A percentile compares a stretch with the other conserved stretches of the same genome.
phyloP scores from a whole-genome alignment of 768 basidiomycete species.

The Candolleomyces aberdarensis region DNA sequence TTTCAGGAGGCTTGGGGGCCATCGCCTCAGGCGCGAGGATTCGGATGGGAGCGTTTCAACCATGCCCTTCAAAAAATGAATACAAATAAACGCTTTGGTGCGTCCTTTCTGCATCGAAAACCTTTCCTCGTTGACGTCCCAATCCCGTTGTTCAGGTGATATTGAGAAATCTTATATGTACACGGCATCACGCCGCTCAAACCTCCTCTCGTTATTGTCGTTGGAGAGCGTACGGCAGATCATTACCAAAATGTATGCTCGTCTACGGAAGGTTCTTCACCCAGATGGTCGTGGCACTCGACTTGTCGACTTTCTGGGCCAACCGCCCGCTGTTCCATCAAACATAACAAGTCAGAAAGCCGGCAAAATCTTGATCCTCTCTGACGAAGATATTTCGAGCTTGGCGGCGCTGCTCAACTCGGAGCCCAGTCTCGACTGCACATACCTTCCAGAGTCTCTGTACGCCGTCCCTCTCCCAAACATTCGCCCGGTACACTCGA shows the following conservation, averaged over 20 bases:
- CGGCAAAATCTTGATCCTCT: neutral
- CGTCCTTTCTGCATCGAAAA: neutral
- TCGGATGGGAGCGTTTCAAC: neutral
- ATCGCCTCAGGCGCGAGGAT: slow-evolving; percentile 11
- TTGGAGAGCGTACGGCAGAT: neutral
- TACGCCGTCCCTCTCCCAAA: neutral
- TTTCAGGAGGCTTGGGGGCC: slow-evolving; percentile 28
- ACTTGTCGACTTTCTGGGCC: neutral
- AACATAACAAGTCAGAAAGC: neutral
- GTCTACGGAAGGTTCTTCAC: neutral
- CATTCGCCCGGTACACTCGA: neutral
- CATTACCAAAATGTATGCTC: neutral
- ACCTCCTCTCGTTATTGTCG: neutral
- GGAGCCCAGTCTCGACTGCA: too few species aligned
- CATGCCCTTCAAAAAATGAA: neutral
- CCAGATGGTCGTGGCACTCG: neutral
- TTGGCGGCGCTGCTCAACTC: too few species aligned
- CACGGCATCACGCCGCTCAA: neutral
- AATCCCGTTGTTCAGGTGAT: neutral
- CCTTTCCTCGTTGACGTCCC: neutral
- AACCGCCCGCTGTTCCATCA: neutral
- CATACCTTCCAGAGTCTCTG: too few species aligned
- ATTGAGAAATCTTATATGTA: neutral
- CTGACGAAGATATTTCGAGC: too few species aligned
- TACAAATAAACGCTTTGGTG: neutral